These are phyloP conservation scores for Malus hybrid DNA, from an alignment of 331 rosid species.

Conservation along the genomic window DNA sequence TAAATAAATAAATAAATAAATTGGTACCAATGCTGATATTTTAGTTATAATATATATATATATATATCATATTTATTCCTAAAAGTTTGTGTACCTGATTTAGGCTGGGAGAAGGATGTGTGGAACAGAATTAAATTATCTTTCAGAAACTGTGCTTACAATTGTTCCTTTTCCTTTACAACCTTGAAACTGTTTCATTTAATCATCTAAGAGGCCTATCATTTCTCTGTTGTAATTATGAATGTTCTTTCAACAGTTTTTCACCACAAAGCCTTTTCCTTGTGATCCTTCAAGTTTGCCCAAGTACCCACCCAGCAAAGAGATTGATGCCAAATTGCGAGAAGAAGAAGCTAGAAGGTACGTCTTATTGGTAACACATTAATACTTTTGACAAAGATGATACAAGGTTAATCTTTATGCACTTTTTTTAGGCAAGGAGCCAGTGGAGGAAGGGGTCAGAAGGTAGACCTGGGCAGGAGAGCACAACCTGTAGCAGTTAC, in stretches of 20 bases:
- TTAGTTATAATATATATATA: not conserved
- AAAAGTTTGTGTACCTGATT: too few species aligned
- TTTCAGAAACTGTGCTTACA: too few species aligned
- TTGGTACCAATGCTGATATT: too few species aligned
- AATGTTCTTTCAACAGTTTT: conserved; percentile 43
- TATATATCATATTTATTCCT: not conserved
- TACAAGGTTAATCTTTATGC: not conserved
- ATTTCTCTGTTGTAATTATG: not conserved
- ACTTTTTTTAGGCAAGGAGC: conserved; percentile 17
- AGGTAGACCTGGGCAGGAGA: conserved; percentile 34
- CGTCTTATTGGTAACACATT: not conserved
- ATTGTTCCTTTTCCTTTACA: too few species aligned
- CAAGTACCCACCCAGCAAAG: conserved; percentile 92
- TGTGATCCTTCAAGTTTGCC: conserved; percentile 89
- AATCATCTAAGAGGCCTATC: too few species aligned
- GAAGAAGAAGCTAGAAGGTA: conserved; percentile 81
- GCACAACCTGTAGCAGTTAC: conserved; percentile 25
- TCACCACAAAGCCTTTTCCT: conserved; percentile 60
- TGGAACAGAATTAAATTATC: too few species aligned
- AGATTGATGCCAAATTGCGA: conserved; percentile 68
- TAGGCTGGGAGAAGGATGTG: too few species aligned
- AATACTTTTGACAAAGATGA: not conserved
- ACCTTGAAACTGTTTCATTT: too few species aligned
- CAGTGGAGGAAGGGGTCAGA: conserved; percentile 15
- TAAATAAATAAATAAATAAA: too few species aligned